A percentile compares a stretch with the other conserved stretches of the same genome.
phyloP scores from a whole-genome alignment of 2,329 filamentous ascomycete genomes.

The Diplodia seriata region DNA sequence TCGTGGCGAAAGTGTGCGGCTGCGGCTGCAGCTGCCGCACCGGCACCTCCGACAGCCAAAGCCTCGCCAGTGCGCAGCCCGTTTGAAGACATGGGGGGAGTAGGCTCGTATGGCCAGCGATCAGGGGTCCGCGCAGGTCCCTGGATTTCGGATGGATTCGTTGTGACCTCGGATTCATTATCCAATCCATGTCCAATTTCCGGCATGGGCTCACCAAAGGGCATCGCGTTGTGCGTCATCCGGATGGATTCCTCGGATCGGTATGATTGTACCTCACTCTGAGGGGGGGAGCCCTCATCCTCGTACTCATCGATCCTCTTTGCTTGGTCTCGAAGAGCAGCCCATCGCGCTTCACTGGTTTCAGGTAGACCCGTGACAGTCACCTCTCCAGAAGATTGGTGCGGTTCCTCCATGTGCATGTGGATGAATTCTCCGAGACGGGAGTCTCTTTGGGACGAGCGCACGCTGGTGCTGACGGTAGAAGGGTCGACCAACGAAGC shows the following conservation, averaged over 20 bases:
- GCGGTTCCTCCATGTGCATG: slow-evolving; percentile 32
- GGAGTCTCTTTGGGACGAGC: slow-evolving; percentile 41
- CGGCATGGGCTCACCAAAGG: slow-evolving; percentile 73
- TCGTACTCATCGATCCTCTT: slow-evolving; percentile 44
- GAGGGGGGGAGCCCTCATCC: slow-evolving; percentile 59
- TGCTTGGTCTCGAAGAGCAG: slow-evolving; percentile 49
- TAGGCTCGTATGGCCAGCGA: slow-evolving; percentile 64
- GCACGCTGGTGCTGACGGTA: slow-evolving; percentile 61
- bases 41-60: slow-evolving; percentile 58
- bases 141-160: slow-evolving; percentile 84
- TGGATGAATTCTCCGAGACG: slow-evolving; percentile 13
- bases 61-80: slow-evolving; percentile 46
- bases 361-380: slow-evolving; percentile 37
- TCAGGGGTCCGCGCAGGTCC: slow-evolving; percentile 65
- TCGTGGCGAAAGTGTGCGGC: slow-evolving; percentile 44
- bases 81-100: slow-evolving; percentile 52
- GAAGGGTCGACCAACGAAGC: slow-evolving; percentile 90
- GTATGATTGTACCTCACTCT: slow-evolving; percentile 60
- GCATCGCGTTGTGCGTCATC: slow-evolving; percentile 73
- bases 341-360: slow-evolving; percentile 45
- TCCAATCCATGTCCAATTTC: slow-evolving; percentile 74
- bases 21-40: slow-evolving; percentile 59
- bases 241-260: slow-evolving; percentile 53
- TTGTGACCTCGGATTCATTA: slow-evolving; percentile 71
- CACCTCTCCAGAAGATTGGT: slow-evolving; percentile 38